Conservation (phyloP, 805 yeast species). For the Wickerhamiella dianesei region DNA sequence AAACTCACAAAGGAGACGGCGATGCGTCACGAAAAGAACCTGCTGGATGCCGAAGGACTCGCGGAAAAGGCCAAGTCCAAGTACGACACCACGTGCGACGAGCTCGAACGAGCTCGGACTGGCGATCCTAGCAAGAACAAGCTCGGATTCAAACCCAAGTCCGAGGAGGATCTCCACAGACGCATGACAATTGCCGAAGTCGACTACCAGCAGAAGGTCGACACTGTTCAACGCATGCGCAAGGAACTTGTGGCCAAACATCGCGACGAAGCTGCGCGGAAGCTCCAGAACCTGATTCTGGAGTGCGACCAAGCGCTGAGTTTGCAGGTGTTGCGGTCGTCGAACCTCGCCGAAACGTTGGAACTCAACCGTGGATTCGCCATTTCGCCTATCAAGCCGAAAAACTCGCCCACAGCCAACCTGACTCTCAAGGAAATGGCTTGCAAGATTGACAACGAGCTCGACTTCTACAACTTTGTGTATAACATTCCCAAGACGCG, state of each 20-base stretch:
- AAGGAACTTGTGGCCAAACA: slow-evolving; percentile 56
- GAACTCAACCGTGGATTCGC: slow-evolving; percentile 75
- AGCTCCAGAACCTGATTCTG: slow-evolving; percentile 60
- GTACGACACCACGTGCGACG: slow-evolving; percentile 71
- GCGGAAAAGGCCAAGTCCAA: slow-evolving; percentile 80
- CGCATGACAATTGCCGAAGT: slow-evolving; percentile 76
- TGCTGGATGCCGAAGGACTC: slow-evolving; percentile 60
- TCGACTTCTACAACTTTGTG: slow-evolving; percentile 61
- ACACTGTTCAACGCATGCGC: slow-evolving; percentile 56
- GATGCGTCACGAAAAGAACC: slow-evolving; percentile 68
- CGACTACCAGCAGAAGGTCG: slow-evolving; percentile 71
- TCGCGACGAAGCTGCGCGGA: slow-evolving; percentile 64
- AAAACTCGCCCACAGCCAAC: slow-evolving; percentile 28
- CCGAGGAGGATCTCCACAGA: slow-evolving; percentile 73
- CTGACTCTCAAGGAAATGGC: slow-evolving; percentile 70
- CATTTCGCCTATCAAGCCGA: slow-evolving; percentile 54
- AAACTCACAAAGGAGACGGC: slow-evolving; percentile 74
- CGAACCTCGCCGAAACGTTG: slow-evolving; percentile 74
- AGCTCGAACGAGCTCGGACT: slow-evolving; percentile 65
- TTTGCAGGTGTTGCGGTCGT: slow-evolving; percentile 75
- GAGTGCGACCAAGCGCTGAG: slow-evolving; percentile 85
- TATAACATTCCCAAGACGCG: slow-evolving; percentile 24
- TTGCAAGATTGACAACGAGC: slow-evolving; percentile 66
- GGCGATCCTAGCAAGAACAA: slow-evolving; percentile 78
- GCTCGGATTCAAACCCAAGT: slow-evolving; percentile 71